phyloP scores from a whole-genome alignment of 371 early-diverging fungal species.

The Saksenaea vasiformis region DNA sequence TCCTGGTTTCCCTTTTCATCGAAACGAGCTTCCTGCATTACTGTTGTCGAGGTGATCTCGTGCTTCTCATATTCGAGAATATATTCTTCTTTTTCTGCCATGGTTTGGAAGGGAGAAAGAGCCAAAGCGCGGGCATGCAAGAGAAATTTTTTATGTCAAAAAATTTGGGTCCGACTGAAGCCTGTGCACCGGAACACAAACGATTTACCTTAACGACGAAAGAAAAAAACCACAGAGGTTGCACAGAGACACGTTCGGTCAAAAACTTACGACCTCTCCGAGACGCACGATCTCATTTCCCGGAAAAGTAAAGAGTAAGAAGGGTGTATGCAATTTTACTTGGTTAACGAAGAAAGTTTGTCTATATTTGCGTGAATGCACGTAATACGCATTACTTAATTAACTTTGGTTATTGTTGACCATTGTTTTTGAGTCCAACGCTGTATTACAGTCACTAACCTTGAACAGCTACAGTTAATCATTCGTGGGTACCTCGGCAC shows the following conservation, averaged over 20 bases:
- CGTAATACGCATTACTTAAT: not conserved
- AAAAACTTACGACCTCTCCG: conserved; percentile 1
- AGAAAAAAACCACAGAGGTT: not conserved
- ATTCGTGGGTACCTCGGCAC: too few relatives aligned
- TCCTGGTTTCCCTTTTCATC: conserved; percentile 29
- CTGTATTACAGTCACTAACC: not conserved
- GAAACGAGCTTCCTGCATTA: not conserved
- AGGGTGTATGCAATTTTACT: not conserved
- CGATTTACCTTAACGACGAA: not conserved
- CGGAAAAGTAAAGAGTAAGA: not conserved
- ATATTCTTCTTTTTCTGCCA: not conserved
- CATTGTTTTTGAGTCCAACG: not conserved
- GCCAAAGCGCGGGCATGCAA: not conserved
- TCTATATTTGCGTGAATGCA: not conserved
- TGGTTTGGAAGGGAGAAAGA: not conserved
- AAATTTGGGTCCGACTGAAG: conserved; percentile 1
- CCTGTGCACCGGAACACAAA: conserved; percentile 5
- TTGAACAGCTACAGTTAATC: too few relatives aligned
- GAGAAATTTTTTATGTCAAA: conserved; percentile 2
- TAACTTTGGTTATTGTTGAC: not conserved
- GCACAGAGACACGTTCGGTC: conserved; percentile 1
- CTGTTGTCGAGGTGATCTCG: not conserved
- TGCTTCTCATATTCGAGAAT: not conserved
- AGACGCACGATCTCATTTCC: conserved; percentile 7
- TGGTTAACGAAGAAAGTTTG: not conserved